Evolutionary conservation across 108 stramenopile genomes (phyloP).

Genomic region (Seminavis robusta): DNA sequence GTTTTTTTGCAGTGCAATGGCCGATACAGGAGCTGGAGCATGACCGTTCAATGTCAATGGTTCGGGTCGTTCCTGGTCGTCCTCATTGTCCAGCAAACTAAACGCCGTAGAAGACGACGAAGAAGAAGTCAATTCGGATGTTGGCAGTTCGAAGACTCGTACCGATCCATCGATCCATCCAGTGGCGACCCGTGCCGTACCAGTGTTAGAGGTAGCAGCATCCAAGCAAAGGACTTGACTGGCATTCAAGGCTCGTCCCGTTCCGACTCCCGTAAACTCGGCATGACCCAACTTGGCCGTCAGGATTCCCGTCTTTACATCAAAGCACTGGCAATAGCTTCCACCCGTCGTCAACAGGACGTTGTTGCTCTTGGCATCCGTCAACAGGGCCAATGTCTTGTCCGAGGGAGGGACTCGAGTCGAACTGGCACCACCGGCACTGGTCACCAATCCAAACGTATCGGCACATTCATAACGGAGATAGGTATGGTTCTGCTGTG

Average conservation of each 20-base stretch:
- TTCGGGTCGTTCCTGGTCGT: slow-evolving; percentile 42
- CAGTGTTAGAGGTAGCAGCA: not conserved
- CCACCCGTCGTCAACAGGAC: slow-evolving; percentile 63
- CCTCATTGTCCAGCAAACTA: slow-evolving; percentile 42
- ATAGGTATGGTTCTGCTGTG: slow-evolving; percentile 85
- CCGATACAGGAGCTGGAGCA: slow-evolving; percentile 60
- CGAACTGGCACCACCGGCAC: slow-evolving; percentile 46
- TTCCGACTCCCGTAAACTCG: slow-evolving; percentile 70
- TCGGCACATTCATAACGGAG: slow-evolving; percentile 89
- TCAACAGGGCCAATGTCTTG: slow-evolving; percentile 49
- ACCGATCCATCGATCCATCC: slow-evolving; percentile 86
- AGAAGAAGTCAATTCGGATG: slow-evolving; percentile 19
- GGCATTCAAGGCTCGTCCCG: slow-evolving; percentile 72
- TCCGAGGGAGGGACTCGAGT: slow-evolving; percentile 65
- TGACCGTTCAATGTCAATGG: slow-evolving; percentile 87
- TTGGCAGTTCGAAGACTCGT: slow-evolving; percentile 49
- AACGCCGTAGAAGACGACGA: slow-evolving; percentile 39
- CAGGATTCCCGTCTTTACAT: slow-evolving; percentile 50
- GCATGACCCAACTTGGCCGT: slow-evolving; percentile 60
- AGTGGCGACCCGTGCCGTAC: slow-evolving; percentile 57
- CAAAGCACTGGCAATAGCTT: slow-evolving; percentile 61
- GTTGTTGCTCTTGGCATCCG: slow-evolving; percentile 10
- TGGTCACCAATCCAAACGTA: slow-evolving; percentile 65
- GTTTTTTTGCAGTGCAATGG: slow-evolving; percentile 48
- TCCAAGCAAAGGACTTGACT: slow-evolving; percentile 67